Base-by-base conservation (phyloP, 2,329 filamentous ascomycete genomes). In the Dothideomycetes sp. region DNA sequence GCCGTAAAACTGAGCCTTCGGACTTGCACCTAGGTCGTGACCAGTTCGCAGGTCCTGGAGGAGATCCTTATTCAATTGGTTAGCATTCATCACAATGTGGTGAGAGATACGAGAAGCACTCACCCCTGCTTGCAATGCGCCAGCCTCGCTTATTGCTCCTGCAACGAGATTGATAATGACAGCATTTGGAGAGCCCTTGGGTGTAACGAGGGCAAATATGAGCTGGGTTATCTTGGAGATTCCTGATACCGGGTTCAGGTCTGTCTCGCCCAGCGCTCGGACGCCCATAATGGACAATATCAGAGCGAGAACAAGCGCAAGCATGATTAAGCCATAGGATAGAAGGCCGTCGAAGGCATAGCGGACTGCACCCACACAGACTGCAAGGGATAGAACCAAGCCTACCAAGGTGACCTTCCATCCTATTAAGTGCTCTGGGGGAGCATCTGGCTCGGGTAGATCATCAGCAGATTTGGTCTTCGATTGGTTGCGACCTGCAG, bases 31-130 rank as follows among this genome's bases (percentile, higher is more conserved):
- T 1, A 98, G 73, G 0, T 98, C 66, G 59, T 98, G 88, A 0
- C 91, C 91, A 0, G 91, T 95, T 60, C 98, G 98, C 19, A 98
- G 73, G 57, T 98, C 91, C 58, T 98, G 91, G 74, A 98, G 84
- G 40, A 98, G 76, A 59, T 98, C 91, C n/a, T n/a, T n/a, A n/a
- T n/a, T n/a, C n/a, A n/a, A n/a, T n/a, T n/a, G n/a, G n/a, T n/a
- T n/a, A n/a, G n/a, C n/a, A n/a, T n/a, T n/a, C n/a, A n/a, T n/a
- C n/a, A n/a, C n/a, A n/a, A n/a, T n/a, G n/a, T n/a, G n/a, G n/a
- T n/a, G n/a, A n/a, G n/a, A n/a, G n/a, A n/a, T n/a, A n/a, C n/a
- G n/a, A n/a, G n/a, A n/a, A n/a, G n/a, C n/a, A n/a, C n/a, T n/a
- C n/a, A n/a, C n/a, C 7, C 91, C 91, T 3, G 91, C 89, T 65